These are phyloP conservation scores for Anisodus acutangulus DNA, from an alignment of 257 asterid species.

Conservation along the genomic window DNA sequence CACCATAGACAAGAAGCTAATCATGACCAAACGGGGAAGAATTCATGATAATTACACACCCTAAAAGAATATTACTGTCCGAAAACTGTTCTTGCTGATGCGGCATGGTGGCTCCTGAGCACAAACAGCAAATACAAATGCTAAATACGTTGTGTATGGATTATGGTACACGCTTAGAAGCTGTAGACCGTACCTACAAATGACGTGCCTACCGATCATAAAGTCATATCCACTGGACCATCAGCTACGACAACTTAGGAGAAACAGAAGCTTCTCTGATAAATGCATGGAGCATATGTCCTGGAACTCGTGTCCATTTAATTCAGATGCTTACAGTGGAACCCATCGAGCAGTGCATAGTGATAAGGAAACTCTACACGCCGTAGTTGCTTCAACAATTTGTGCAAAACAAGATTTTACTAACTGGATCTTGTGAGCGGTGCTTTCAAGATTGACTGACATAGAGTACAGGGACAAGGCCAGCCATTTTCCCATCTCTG, in stretches of 20 bases:
- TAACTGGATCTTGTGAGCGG: not conserved
- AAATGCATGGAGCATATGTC: constrained; percentile 15
- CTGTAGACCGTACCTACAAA: not conserved
- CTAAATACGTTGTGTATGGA: not conserved
- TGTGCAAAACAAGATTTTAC: constrained; percentile 11
- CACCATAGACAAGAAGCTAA: not conserved
- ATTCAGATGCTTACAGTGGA: constrained; percentile 13
- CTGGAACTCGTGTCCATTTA: not conserved
- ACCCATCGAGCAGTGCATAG: constrained; percentile 10
- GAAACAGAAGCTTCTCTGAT: constrained; percentile 21
- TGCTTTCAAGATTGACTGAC: constrained; percentile 70
- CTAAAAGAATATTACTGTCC: not conserved
- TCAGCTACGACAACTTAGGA: not conserved
- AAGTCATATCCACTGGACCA: constrained; percentile 1
- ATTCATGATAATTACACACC: constrained; percentile 17
- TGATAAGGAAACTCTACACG: constrained; percentile 5
- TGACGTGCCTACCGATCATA: not conserved
- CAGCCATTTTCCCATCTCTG: constrained; percentile 96
- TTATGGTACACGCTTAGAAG: not conserved
- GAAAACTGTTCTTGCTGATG: not conserved
- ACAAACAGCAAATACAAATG: constrained; percentile 6
- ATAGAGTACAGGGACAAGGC: constrained; percentile 96
- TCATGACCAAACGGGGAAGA: not conserved
- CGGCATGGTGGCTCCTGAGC: not conserved
- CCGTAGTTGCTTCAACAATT: not conserved